These are phyloP conservation scores for Pythium apleroticum DNA, from an alignment of 352 stramenopile species.

Conservation along the genomic window DNA sequence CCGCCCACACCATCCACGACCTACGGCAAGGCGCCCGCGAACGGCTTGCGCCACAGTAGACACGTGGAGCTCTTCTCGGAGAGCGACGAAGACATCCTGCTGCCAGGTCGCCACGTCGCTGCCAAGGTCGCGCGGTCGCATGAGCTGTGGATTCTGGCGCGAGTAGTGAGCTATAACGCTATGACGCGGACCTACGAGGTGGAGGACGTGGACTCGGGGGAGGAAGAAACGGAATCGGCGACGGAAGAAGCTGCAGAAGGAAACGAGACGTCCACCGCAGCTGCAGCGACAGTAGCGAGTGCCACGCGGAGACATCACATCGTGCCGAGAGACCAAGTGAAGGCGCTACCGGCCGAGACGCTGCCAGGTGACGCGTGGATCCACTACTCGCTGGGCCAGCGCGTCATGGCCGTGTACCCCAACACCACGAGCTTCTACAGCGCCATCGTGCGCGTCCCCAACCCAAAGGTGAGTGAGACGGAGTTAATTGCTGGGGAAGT, in stretches of 20 bases:
- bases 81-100: slow-evolving; percentile 42
- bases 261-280: not conserved
- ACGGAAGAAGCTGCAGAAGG: not conserved
- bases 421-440: slow-evolving; percentile 98
- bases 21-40: slow-evolving; percentile 21
- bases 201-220: slow-evolving; percentile 90
- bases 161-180: slow-evolving; percentile 86
- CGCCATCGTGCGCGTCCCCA: slow-evolving; percentile 89
- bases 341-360: slow-evolving; percentile 86
- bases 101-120: slow-evolving; percentile 55
- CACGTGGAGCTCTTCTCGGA: slow-evolving; percentile 2
- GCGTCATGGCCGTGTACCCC: slow-evolving; percentile 97
- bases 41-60: slow-evolving; percentile 19
- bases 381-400: slow-evolving; percentile 84
- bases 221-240: slow-evolving; percentile 69
- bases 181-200: slow-evolving; percentile 94
- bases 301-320: slow-evolving; percentile 53
- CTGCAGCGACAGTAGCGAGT: not conserved
- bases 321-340: slow-evolving; percentile 79
- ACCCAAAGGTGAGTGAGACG: slow-evolving; percentile 67
- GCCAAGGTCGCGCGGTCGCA: slow-evolving; percentile 77
- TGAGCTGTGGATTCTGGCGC: slow-evolving; percentile 92
- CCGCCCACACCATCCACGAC: slow-evolving; percentile 23
- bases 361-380: slow-evolving; percentile 70
- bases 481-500: not conserved